Evolutionary conservation across 2,329 filamentous ascomycete genomes (phyloP).

Genomic region (Verticillium tricorpus): DNA sequence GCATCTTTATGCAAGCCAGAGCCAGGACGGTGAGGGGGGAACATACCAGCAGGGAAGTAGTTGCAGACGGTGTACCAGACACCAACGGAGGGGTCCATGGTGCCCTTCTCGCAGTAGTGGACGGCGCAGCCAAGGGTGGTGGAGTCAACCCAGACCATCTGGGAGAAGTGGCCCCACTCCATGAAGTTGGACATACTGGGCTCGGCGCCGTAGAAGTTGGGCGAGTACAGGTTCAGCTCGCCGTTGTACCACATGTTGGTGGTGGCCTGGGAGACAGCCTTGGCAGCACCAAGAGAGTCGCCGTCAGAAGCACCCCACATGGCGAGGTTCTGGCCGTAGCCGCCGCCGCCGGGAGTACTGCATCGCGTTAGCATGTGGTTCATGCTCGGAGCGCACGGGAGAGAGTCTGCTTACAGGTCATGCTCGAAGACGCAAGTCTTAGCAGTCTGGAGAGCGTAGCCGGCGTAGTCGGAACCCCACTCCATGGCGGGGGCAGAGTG

Average conservation of each 20-base stretch:
- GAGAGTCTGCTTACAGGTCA: constrained; percentile 56
- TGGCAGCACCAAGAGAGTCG: constrained; percentile 42
- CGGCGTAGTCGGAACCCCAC: constrained; percentile 63
- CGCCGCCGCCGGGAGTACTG: constrained; percentile 52
- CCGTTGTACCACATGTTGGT: constrained; percentile 87
- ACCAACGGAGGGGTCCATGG: constrained; percentile 40
- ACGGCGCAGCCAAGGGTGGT: constrained; percentile 54
- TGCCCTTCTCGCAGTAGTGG: constrained; percentile 57
- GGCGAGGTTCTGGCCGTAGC: constrained; percentile 92
- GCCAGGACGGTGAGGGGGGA: neutral
- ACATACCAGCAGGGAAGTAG: constrained; percentile 70
- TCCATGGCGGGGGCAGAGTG: constrained; percentile 63
- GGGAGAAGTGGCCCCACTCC: constrained; percentile 53
- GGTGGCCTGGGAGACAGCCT: constrained; percentile 62
- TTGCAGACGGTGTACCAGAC: constrained; percentile 85
- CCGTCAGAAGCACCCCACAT: constrained; percentile 42
- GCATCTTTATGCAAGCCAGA: constrained; percentile 3
- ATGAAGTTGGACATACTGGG: constrained; percentile 61
- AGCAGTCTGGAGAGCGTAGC: constrained; percentile 61
- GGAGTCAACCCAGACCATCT: constrained; percentile 36
- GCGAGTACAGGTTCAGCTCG: constrained; percentile 57
- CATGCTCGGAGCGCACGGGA: neutral
- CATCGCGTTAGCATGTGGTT: neutral
- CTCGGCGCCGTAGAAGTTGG: constrained; percentile 52
- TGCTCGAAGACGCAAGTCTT: constrained; percentile 68